phyloP scores from a whole-genome alignment of 345 rosid species.

The Draba incana region DNA sequence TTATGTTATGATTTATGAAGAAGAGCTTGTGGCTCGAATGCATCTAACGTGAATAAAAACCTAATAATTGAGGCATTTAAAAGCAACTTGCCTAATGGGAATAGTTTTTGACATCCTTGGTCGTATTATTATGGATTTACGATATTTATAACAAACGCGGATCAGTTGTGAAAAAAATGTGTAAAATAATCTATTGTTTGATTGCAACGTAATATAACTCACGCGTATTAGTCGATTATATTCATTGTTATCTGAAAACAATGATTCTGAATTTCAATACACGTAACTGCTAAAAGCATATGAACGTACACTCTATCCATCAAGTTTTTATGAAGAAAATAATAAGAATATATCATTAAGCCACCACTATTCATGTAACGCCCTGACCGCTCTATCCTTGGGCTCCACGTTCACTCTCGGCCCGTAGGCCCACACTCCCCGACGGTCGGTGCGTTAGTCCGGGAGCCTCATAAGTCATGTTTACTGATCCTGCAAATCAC shows the following conservation, averaged over 20 bases:
- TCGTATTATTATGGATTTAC: conserved; percentile 1
- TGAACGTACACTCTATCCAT: neutral
- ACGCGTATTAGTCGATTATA: conserved; percentile 26
- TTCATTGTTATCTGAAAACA: conserved; percentile 4
- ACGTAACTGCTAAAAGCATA: conserved; percentile 15
- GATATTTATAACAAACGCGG: conserved; percentile 17
- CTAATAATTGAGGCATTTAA: conserved; percentile 34
- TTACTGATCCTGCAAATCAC: too few relatives aligned
- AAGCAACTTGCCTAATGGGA: conserved; percentile 40
- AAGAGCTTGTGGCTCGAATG: conserved; percentile 37
- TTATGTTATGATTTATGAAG: conserved; percentile 9
- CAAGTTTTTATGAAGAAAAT: neutral
- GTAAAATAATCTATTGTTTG: neutral
- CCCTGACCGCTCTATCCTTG: too few relatives aligned
- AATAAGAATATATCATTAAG: neutral
- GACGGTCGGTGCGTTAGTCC: too few relatives aligned
- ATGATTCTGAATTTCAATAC: neutral
- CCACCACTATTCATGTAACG: neutral
- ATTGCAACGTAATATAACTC: neutral
- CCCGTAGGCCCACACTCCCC: too few relatives aligned
- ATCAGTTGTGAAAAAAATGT: conserved; percentile 4
- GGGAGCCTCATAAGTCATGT: too few relatives aligned
- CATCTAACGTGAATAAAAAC: conserved; percentile 35
- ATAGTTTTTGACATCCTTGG: conserved; percentile 34
- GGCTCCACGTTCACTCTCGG: too few relatives aligned